A percentile compares a stretch with the other conserved stretches of the same genome.
Conservation (phyloP, 768 basidiomycete species). For the Holtermanniella nyarrowii region DNA sequence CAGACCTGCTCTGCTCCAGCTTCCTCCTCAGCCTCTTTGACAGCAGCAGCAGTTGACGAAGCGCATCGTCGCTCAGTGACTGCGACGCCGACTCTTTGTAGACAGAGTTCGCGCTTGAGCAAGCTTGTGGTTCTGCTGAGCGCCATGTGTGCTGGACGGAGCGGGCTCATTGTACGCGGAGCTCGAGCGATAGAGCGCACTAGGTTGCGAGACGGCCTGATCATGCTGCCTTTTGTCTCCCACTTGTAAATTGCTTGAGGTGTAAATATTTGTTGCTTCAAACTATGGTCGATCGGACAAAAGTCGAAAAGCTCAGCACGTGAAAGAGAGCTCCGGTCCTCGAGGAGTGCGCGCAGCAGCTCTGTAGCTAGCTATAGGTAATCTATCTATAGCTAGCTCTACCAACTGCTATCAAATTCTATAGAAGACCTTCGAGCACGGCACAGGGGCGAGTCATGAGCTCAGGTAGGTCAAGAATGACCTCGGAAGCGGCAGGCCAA, state of each 20-base stretch:
- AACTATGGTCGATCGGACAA: neutral
- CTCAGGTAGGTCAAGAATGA: too few species aligned
- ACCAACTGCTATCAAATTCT: too few species aligned
- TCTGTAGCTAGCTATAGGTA: too few species aligned
- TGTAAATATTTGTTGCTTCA: too few species aligned
- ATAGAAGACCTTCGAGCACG: too few species aligned
- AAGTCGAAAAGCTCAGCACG: neutral
- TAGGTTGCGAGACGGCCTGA: neutral
- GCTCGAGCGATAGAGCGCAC: neutral
- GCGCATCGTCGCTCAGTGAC: conserved; percentile 9
- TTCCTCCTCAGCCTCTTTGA: conserved; percentile 13
- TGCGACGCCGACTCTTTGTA: neutral
- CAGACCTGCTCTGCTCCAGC: conserved; percentile 18
- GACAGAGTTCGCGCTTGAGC: neutral
- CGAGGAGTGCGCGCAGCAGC: too few species aligned
- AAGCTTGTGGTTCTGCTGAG: neutral
- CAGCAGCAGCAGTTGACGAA: conserved; percentile 11
- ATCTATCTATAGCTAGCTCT: too few species aligned
- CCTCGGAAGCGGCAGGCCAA: too few species aligned
- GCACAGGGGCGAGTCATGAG: too few species aligned
- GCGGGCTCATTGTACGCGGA: neutral
- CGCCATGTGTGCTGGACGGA: neutral
- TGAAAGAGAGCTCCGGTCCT: too few species aligned
- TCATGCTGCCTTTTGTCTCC: neutral
- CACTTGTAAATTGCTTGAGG: neutral